A percentile compares a stretch with the other conserved stretches of the same genome.
These are phyloP conservation scores for Macroventuria anomochaeta DNA, from an alignment of 2,329 filamentous ascomycete genomes.

Conservation along the genomic window DNA sequence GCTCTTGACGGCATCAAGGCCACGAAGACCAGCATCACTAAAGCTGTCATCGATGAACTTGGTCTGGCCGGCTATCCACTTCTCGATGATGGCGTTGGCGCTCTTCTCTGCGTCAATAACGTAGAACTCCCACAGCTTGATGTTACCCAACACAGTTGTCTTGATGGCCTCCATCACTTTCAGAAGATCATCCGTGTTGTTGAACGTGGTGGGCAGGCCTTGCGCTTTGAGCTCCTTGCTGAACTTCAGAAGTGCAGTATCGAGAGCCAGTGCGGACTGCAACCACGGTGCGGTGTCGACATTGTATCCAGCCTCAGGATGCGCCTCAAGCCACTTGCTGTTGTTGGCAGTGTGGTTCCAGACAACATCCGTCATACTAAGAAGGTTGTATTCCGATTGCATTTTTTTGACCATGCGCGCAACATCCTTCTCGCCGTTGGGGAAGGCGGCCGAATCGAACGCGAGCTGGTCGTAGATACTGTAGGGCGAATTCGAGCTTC, in stretches of 20 bases:
- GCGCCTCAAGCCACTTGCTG: slow-evolving; percentile 89
- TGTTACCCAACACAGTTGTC: slow-evolving; percentile 74
- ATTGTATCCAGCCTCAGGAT: slow-evolving; percentile 96
- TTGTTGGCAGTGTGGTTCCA: slow-evolving; percentile 98
- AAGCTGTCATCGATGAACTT: slow-evolving; percentile 62
- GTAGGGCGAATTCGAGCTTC: slow-evolving; percentile 93
- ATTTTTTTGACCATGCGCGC: slow-evolving; percentile 77
- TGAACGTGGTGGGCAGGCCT: slow-evolving; percentile 77
- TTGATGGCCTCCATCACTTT: slow-evolving; percentile 86
- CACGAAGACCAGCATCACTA: slow-evolving; percentile 55
- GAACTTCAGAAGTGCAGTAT: slow-evolving; percentile 73
- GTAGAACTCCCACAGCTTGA: slow-evolving; percentile 94
- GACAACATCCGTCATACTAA: slow-evolving; percentile 94
- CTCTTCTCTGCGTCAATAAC: slow-evolving; percentile 79
- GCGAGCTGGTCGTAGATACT: slow-evolving; percentile 91
- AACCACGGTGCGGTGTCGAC: slow-evolving; percentile 83
- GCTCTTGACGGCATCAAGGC: slow-evolving; percentile 60
- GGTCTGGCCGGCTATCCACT: slow-evolving; percentile 71
- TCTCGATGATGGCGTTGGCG: slow-evolving; percentile 69
- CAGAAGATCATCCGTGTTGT: slow-evolving; percentile 73
- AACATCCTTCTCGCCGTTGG: slow-evolving; percentile 83
- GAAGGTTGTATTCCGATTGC: slow-evolving; percentile 81
- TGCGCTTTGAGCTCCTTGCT: slow-evolving; percentile 67
- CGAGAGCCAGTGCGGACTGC: slow-evolving; percentile 73
- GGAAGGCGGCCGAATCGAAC: slow-evolving; percentile 84